These are phyloP conservation scores for Pyrenula massariospora DNA, from an alignment of 495 filamentous ascomycete species.

Conservation along the genomic window DNA sequence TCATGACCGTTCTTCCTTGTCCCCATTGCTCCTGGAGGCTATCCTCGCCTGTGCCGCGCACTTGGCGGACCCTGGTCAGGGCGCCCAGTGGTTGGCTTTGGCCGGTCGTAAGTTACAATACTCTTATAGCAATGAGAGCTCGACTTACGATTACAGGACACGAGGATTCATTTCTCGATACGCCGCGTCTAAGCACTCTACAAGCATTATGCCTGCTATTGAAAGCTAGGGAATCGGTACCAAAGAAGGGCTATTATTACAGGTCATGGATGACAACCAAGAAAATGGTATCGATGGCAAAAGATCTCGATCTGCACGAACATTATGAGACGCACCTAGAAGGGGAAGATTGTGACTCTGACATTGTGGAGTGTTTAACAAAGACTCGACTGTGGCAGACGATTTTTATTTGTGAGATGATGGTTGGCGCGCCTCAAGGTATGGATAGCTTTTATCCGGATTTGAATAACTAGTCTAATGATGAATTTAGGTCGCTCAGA, in stretches of 20 bases:
- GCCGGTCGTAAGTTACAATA: conserved; percentile 58
- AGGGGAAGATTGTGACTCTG: conserved; percentile 56
- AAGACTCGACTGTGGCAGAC: conserved; percentile 89
- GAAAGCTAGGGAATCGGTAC: conserved; percentile 83
- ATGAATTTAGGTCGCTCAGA: conserved; percentile 62
- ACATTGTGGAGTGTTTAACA: conserved; percentile 62
- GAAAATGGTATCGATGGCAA: conserved; percentile 81
- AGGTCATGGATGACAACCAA: conserved; percentile 97
- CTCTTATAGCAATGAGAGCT: neutral
- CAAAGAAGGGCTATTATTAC: conserved; percentile 92
- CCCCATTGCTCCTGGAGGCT: conserved; percentile 82
- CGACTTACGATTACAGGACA: conserved; percentile 48
- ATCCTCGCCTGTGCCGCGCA: conserved; percentile 90
- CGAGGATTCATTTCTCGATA: conserved; percentile 91
- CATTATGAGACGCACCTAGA: conserved; percentile 68
- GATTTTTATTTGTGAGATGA: conserved; percentile 74
- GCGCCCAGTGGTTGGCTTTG: conserved; percentile 88
- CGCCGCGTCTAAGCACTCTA: conserved; percentile 84
- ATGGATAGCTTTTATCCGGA: conserved; percentile 10
- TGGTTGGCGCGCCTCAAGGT: conserved; percentile 96
- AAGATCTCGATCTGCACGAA: conserved; percentile 84
- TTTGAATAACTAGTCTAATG: conserved; percentile 13
- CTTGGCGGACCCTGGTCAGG: conserved; percentile 68
- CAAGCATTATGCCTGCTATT: conserved; percentile 81
- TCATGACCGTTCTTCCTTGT: conserved; percentile 72